Evolutionary conservation across 306 rosid genomes (phyloP), one percentile per base, ranked within the genome.

Genomic region (Crotalaria pallida): DNA sequence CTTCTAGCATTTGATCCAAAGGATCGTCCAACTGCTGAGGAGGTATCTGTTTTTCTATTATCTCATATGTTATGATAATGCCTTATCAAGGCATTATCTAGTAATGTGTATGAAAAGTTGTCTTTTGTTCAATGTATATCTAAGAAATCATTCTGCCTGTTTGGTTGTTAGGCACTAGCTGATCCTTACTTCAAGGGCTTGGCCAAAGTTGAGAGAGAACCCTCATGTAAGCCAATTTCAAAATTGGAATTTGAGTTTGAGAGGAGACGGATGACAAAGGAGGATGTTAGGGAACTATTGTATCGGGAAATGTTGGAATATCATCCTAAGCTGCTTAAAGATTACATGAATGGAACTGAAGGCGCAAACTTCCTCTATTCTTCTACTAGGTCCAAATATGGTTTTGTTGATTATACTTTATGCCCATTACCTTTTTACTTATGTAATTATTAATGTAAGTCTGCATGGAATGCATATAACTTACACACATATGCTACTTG

Each of bases 141-240:
- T 47, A 58, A 53, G 5, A 65, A 71, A 40, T 24, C 9, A 44
- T 56, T 21, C 38, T 40, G 16, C 18, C 23, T 50, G 36, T 33
- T 59, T 67, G 27, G 31, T 76, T 64, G 56, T 57, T 71, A 92
- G 96, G 98, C 98, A 67, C 57, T 92, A 49, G 90, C 92, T 26
- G 98, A 92, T 88, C 96, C 96, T 16, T 92, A 87, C 72, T 92
- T 92, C 34, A 89, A 82, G 66, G 95, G 96, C 40, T 78, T 92
- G 68, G 86, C 98, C 26, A 92, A 77, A 85, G 89, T 89, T 67
- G 96, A 92, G 84, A 87, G 98, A 74, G 98, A 92, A 77, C 96
- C 89, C 50, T 89, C 96, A 45, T 80, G 92, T 58, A 88, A 89
- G 57, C 82, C 90, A 3, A 87, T 92, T 76, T 84, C 92, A 11